These are phyloP conservation scores for Yamadazyma sp. DNA, from an alignment of 805 yeast genomes.

Conservation along the genomic window DNA sequence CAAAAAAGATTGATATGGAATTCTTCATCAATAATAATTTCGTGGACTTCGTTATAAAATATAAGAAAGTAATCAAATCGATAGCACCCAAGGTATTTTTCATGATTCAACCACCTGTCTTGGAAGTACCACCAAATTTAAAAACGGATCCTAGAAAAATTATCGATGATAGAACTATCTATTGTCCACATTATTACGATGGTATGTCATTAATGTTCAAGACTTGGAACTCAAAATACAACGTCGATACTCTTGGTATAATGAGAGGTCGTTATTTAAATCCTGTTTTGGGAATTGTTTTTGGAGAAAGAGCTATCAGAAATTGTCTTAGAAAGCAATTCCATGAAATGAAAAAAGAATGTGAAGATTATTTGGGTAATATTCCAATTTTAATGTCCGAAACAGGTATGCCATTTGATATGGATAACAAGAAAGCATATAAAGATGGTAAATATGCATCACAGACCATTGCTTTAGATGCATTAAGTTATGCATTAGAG, in stretches of 20 bases:
- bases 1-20: slow-evolving; percentile 39
- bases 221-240: slow-evolving; percentile 78
- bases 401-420: slow-evolving; percentile 97
- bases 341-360: slow-evolving; percentile 62
- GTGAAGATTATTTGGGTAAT: slow-evolving; percentile 56
- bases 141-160: slow-evolving; percentile 43
- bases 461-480: slow-evolving; percentile 84
- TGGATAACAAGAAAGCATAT: slow-evolving; percentile 79
- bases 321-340: slow-evolving; percentile 70
- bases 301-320: slow-evolving; percentile 79
- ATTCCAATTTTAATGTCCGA: slow-evolving; percentile 84
- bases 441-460: slow-evolving; percentile 60
- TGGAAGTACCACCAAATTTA: slow-evolving; percentile 70
- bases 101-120: slow-evolving; percentile 78
- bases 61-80: slow-evolving; percentile 47
- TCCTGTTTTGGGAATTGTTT: slow-evolving; percentile 71
- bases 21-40: slow-evolving; percentile 65
- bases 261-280: slow-evolving; percentile 72
- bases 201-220: slow-evolving; percentile 92
- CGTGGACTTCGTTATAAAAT: slow-evolving; percentile 56
- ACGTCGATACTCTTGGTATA: slow-evolving; percentile 87
- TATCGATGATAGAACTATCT: slow-evolving; percentile 64
- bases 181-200: slow-evolving; percentile 90
- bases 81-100: slow-evolving; percentile 47
- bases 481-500: slow-evolving; percentile 75